These are phyloP conservation scores for Penicillium sp. DNA, from an alignment of 2,329 filamentous ascomycete genomes.

Conservation along the genomic window DNA sequence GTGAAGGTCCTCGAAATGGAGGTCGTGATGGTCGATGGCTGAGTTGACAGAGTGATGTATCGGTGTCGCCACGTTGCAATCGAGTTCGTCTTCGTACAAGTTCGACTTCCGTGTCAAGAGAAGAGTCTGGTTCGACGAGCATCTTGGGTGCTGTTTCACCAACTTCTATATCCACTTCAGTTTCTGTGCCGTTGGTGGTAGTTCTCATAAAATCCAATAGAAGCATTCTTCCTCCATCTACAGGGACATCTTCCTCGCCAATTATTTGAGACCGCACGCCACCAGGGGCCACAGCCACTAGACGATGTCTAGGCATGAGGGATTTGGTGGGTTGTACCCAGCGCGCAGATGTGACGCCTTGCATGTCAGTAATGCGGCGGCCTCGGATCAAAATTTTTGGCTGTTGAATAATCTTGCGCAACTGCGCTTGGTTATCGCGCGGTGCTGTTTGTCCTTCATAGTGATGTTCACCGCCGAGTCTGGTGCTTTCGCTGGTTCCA, in stretches of 20 bases:
- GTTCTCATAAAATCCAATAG: slow-evolving; percentile 69
- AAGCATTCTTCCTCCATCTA: slow-evolving; percentile 69
- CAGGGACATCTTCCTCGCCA: slow-evolving; percentile 67
- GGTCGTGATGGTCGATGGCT: slow-evolving; percentile 16
- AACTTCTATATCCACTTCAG: slow-evolving; percentile 64
- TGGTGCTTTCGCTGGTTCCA: slow-evolving; percentile 8
- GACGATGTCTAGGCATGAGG: slow-evolving; percentile 36
- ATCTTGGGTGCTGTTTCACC: slow-evolving; percentile 64
- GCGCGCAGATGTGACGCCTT: slow-evolving; percentile 61
- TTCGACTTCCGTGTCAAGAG: slow-evolving; percentile 71
- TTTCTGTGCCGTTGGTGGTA: slow-evolving; percentile 49
- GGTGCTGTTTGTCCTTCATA: slow-evolving; percentile 10
- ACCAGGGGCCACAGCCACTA: slow-evolving; percentile 68
- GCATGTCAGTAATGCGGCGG: slow-evolving; percentile 57
- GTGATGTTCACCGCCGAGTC: slow-evolving; percentile 16
- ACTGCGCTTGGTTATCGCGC: slow-evolving; percentile 25
- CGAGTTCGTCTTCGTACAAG: slow-evolving; percentile 70
- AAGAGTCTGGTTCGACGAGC: slow-evolving; percentile 66
- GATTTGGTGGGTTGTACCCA: slow-evolving; percentile 59
- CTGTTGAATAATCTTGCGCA: slow-evolving; percentile 32
- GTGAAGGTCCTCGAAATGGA: slow-evolving; percentile 21
- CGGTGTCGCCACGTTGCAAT: slow-evolving; percentile 50
- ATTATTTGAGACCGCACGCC: slow-evolving; percentile 55
- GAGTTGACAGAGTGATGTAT: slow-evolving; percentile 37
- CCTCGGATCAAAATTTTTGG: slow-evolving; percentile 68